Base-by-base conservation (phyloP, 345 rosid species). In the Eucalyptus cloeziana region DNA sequence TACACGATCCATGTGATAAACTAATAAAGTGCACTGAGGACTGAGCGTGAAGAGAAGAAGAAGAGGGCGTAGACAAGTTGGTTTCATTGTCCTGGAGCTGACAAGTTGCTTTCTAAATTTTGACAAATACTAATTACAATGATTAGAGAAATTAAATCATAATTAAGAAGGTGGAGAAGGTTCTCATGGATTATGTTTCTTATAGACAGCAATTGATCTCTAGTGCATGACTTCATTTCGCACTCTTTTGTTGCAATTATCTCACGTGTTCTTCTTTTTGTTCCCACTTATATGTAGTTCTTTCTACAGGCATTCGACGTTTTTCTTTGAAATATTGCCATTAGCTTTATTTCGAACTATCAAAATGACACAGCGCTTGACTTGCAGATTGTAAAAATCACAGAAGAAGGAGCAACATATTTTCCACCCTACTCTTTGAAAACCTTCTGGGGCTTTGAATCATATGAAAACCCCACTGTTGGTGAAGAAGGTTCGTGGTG, bases 401-500 rank as follows among this genome's bases (percentile, higher is more conserved):
- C 99, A 0, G 98, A 95, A 89, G 98, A 96, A 94, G 98, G 99
- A 2, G 93, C 94, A 7, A 96, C 98, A 10, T 88, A 94, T 14
- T 96, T 97, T 10, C 99, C 91, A 87, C 99, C 99, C 22, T 98
- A 98, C 91, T 90, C 99, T 21, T 89, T 98, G 95, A 98, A 94
- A 92, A 97, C 99, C 5, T 94, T 89, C 93, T 98, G 99, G 99
- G 97, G 94, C 56, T 96, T 95, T 88, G 71, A 94, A 31, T 95
- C 99, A 51, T 98, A 96, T 88, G 87, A 93, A 89, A 96, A 98
- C 93, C 98, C 99, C 52, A 91, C 97, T 8, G 95, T 89, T 85
- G 95, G 99, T 85, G 99, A 97, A 86, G 96, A 96, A 90, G 98
- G 98, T 90, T 94, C 98, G 10, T 98, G 99, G 99, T 97, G 96